Evolutionary conservation across 345 rosid genomes (phyloP).

Genomic region (Rhodamnia rubescens): DNA sequence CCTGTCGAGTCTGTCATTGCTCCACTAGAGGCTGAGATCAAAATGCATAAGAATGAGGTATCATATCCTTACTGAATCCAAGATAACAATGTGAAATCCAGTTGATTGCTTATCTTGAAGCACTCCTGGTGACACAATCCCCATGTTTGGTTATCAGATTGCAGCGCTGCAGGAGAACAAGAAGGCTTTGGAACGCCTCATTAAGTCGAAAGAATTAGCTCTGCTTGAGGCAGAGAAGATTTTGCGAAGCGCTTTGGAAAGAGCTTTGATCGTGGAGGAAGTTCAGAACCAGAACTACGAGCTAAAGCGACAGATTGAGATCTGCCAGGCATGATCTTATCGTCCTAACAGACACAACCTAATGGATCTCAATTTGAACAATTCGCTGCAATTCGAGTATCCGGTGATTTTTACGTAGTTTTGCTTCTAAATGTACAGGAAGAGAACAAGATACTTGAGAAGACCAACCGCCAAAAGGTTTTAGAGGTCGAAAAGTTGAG

Average conservation of each 20-base stretch:
- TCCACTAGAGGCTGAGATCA: conserved; percentile 80
- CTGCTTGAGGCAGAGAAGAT: conserved; percentile 89
- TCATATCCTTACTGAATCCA: neutral
- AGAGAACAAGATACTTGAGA: conserved; percentile 86
- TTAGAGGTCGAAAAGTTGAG: conserved; percentile 82
- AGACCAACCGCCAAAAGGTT: conserved; percentile 86
- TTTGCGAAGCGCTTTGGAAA: conserved; percentile 74
- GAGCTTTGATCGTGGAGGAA: conserved; percentile 88
- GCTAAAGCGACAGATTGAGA: conserved; percentile 79
- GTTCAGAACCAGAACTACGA: conserved; percentile 91
- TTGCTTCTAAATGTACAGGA: conserved; percentile 29
- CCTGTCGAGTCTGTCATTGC: conserved; percentile 66
- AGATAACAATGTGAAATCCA: neutral
- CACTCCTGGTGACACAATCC: neutral
- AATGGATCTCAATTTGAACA: neutral
- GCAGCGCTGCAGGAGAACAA: conserved; percentile 67
- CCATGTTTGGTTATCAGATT: conserved; percentile 21
- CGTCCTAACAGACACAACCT: neutral
- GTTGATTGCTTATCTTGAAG: neutral
- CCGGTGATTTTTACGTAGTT: neutral
- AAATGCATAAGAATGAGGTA: conserved; percentile 71
- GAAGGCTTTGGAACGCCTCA: conserved; percentile 82
- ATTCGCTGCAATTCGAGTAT: neutral
- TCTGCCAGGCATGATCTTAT: conserved; percentile 40
- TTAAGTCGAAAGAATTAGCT: conserved; percentile 74